Conservation (phyloP, 2,329 filamentous ascomycete genomes). For the Epichloe sylvatica region DNA sequence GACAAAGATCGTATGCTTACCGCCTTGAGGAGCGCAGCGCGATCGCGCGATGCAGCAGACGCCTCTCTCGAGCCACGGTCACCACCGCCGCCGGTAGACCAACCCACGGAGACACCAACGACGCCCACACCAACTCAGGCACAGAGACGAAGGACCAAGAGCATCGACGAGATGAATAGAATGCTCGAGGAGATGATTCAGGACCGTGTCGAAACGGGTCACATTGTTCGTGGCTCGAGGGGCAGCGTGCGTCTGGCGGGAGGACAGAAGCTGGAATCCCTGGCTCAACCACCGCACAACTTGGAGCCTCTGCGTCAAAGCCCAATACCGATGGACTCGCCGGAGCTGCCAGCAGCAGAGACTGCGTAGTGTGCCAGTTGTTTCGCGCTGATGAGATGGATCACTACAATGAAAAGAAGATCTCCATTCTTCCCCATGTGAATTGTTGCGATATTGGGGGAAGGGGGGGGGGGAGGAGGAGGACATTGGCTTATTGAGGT, state of each 20-base stretch:
- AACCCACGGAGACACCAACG: conserved; percentile 5
- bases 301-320: conserved; percentile 28
- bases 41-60: conserved; percentile 73
- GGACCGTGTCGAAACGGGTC: conserved; percentile 65
- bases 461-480: neutral
- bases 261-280: conserved; percentile 27
- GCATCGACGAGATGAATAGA: conserved; percentile 82
- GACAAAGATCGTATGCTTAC: conserved; percentile 91
- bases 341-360: conserved; percentile 14
- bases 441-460: neutral
- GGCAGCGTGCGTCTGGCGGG: conserved; percentile 50
- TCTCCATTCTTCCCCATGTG: too few species aligned
- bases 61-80: conserved; percentile 23
- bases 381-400: neutral
- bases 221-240: conserved; percentile 50
- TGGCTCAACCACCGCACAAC: conserved; percentile 20
- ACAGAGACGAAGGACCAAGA: conserved; percentile 46
- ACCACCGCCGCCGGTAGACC: conserved; percentile 9
- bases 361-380: conserved; percentile 10
- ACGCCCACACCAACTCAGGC: conserved; percentile 13
- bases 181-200: conserved; percentile 96
- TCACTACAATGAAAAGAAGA: neutral
- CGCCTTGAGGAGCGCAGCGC: conserved; percentile 70
- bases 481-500: neutral
- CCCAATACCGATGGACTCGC: conserved; percentile 15